Evolutionary conservation across 169 alveolate species (phyloP).

Genomic region (Toxoplasma gondii): DNA sequence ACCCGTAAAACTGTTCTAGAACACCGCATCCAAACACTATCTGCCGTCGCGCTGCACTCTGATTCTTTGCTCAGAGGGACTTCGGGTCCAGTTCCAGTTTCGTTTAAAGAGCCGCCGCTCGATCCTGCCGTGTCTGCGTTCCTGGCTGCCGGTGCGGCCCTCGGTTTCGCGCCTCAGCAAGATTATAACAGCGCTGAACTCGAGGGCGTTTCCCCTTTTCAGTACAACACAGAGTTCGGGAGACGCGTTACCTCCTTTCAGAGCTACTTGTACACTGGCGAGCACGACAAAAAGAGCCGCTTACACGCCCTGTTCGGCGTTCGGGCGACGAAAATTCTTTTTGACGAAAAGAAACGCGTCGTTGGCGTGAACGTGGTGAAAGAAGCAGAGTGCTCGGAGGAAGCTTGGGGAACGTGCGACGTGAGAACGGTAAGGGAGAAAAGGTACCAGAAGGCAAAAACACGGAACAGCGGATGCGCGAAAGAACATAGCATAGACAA

Average conservation of each 20-base stretch:
- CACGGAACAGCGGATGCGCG: too few species aligned
- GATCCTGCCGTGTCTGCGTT: not conserved
- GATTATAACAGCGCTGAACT: not conserved
- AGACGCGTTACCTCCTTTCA: not conserved
- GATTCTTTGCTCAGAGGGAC: not conserved
- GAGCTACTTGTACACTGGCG: conserved; percentile 3
- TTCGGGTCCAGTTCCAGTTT: not conserved
- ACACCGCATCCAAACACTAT: too few species aligned
- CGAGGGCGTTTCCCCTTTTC: not conserved
- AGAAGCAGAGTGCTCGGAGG: not conserved
- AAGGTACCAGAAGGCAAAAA: too few species aligned
- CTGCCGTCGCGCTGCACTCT: too few species aligned
- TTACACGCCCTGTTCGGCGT: conserved; percentile 1
- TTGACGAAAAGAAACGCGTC: not conserved
- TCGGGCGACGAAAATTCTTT: conserved; percentile 16
- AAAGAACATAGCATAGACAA: too few species aligned
- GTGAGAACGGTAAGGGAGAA: not conserved
- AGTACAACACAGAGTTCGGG: conserved; percentile 15
- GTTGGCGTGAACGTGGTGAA: not conserved
- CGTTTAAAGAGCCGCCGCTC: not conserved
- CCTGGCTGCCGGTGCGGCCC: not conserved
- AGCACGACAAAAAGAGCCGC: not conserved
- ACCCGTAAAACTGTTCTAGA: too few species aligned
- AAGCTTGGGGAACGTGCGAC: not conserved
- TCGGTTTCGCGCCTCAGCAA: not conserved